These are phyloP conservation scores for Streptanthus diversifolius DNA, from an alignment of 345 rosid species.

Conservation along the genomic window DNA sequence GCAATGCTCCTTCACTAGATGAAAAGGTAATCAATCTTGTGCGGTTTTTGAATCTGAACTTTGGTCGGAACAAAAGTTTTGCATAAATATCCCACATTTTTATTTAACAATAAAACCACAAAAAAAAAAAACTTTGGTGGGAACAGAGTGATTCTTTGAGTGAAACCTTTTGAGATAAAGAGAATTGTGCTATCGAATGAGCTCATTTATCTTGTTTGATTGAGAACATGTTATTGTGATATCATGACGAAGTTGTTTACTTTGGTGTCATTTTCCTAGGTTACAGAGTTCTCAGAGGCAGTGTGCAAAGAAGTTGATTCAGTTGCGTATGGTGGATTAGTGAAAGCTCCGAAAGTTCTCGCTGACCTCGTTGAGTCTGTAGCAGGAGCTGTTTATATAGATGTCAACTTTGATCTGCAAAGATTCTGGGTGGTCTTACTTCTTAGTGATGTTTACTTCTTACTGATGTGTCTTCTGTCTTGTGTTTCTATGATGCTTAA, in stretches of 20 bases:
- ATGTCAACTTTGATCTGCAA: slow-evolving; percentile 51
- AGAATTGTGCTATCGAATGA: too few relatives aligned
- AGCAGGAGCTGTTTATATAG: slow-evolving; percentile 70
- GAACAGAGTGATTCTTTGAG: background rate
- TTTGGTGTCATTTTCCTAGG: slow-evolving; percentile 31
- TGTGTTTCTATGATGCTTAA: background rate
- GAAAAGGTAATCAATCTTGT: slow-evolving; percentile 40
- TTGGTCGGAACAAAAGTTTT: too few relatives aligned
- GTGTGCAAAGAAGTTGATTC: slow-evolving; percentile 49
- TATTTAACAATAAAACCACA: too few relatives aligned
- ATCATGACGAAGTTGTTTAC: background rate
- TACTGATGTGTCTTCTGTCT: background rate
- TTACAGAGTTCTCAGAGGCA: slow-evolving; percentile 52
- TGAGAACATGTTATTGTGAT: background rate
- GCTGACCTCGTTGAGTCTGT: slow-evolving; percentile 77
- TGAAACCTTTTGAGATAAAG: too few relatives aligned
- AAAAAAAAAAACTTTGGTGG: background rate
- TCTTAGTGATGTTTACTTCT: slow-evolving; percentile 21
- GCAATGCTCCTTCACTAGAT: slow-evolving; percentile 43
- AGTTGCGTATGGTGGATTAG: slow-evolving; percentile 52
- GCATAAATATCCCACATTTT: too few relatives aligned
- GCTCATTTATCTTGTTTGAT: background rate
- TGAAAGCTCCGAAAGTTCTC: slow-evolving; percentile 80
- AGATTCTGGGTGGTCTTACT: slow-evolving; percentile 73
- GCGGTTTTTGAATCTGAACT: background rate